A percentile compares a stretch with the other conserved stretches of the same genome.
Conservation (phyloP, 106 monocot genomes). For the Amphibolis antarctica region DNA sequence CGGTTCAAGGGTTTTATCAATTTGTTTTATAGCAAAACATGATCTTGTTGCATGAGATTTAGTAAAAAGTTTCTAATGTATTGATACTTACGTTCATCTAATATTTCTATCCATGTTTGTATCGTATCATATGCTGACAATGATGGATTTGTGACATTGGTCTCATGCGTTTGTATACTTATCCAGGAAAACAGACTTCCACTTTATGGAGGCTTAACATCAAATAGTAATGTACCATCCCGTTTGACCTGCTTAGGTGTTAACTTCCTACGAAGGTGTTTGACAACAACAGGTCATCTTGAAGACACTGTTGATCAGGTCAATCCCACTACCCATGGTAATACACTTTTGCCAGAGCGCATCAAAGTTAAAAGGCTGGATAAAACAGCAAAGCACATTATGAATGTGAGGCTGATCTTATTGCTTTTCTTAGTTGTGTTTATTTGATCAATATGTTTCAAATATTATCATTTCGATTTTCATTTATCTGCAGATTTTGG, state of each 20-base stretch:
- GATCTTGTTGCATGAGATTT: too few species aligned
- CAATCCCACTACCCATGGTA: constrained; percentile 15
- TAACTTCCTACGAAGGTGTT: not conserved
- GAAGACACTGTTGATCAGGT: constrained; percentile 10
- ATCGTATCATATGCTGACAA: too few species aligned
- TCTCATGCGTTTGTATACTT: not conserved
- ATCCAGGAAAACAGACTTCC: not conserved
- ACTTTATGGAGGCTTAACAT: not conserved
- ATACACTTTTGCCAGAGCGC: constrained; percentile 28
- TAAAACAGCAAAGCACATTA: too few species aligned
- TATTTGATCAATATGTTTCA: not conserved
- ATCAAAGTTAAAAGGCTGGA: too few species aligned
- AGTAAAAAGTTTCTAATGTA: too few species aligned
- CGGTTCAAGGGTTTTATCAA: too few species aligned
- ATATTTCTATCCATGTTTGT: too few species aligned
- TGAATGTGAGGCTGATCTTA: too few species aligned
- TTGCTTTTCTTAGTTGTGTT: not conserved
- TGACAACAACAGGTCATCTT: not conserved
- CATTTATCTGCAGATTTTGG: constrained; percentile 53
- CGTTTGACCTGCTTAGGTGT: not conserved
- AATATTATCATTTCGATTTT: not conserved
- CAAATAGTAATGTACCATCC: not conserved
- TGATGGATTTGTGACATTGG: not conserved
- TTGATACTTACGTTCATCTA: too few species aligned
- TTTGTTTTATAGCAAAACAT: too few species aligned